Evolutionary conservation across 2,329 filamentous ascomycete genomes (phyloP), one percentile per base, ranked within the genome.

Genomic region (Dryadomyces quercivorus): DNA sequence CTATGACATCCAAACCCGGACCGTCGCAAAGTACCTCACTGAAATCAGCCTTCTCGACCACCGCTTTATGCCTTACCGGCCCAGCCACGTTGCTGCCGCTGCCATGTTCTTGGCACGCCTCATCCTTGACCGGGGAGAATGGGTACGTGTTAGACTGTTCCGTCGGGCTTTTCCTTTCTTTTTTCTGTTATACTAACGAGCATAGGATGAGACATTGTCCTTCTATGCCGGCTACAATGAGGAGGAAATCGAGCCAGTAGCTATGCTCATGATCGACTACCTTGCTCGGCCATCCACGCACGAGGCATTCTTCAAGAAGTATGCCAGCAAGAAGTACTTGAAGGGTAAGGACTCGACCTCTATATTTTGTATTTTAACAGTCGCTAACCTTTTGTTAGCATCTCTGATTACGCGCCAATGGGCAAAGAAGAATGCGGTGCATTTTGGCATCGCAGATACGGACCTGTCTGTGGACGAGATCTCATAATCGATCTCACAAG

Each of bases 231-330:
- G 93, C 55, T 98, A 97, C 70, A 85, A 80, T 2, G 92, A 97
- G 69, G 83, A 92, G 49, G 88, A 98, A 70, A 90, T 98, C 62
- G 81, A 92, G 68, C 92, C 92, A 12, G 88, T 97, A 44, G 88
- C 95, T 65, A 80, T 86, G 63, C 78, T 97, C 58, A 96, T 98
- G 91, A 83, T 98, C 58, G 91, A 98, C 69, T 98, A 98, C 68
- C 84, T 98, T 43, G 86, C 87, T 56, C 84, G 88, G 13, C 93
- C 92, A 26, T 87, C 96, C 53, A 81, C 85, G 46, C 93, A 98
- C 66, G 92, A 97, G 68, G 94, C 93, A 42, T 96, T 98, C 77
- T 97, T 96, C 79, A 95, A 95, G 81, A 98, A 98, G 72, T 98
- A 98, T 69, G 93, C 93, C 55, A 95, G 89, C 81, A 98, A 97